phyloP scores from a whole-genome alignment of 2,329 filamentous ascomycete genomes.

The Xylaria sp. region DNA sequence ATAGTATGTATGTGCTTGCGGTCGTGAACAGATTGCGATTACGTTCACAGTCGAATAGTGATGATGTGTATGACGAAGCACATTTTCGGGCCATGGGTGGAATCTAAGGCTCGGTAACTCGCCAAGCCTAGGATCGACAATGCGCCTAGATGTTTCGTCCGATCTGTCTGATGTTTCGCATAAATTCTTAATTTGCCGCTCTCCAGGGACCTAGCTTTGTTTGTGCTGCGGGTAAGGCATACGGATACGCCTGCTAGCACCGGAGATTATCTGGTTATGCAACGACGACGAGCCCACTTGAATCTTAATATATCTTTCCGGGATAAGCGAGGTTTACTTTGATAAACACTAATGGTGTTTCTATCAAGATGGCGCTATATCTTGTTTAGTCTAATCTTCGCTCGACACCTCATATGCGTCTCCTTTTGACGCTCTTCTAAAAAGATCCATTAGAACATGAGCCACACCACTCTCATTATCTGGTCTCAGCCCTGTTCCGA shows the following conservation, averaged over 20 bases:
- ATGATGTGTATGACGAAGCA: neutral
- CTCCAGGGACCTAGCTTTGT: neutral
- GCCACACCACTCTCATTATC: too few relatives aligned
- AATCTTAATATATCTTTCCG: neutral
- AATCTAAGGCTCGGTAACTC: neutral
- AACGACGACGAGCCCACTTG: neutral
- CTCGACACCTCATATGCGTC: neutral
- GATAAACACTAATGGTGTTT: neutral
- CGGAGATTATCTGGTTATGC: neutral
- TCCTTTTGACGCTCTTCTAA: neutral
- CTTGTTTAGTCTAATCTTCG: neutral
- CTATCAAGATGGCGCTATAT: neutral
- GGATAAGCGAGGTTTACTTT: neutral
- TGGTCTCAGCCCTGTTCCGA: neutral
- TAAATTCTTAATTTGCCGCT: slow-evolving; percentile 7
- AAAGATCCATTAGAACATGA: neutral
- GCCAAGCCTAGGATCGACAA: neutral
- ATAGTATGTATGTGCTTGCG: too few relatives aligned
- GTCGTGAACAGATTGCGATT: neutral
- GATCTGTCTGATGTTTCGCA: slow-evolving; percentile 12
- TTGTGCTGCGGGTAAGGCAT: neutral
- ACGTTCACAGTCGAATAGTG: neutral
- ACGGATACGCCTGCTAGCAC: neutral
- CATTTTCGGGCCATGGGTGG: neutral
- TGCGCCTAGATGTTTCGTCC: neutral